Evolutionary conservation across 2,329 filamentous ascomycete species (phyloP).

Genomic region (Chrysoporthe puriensis): DNA sequence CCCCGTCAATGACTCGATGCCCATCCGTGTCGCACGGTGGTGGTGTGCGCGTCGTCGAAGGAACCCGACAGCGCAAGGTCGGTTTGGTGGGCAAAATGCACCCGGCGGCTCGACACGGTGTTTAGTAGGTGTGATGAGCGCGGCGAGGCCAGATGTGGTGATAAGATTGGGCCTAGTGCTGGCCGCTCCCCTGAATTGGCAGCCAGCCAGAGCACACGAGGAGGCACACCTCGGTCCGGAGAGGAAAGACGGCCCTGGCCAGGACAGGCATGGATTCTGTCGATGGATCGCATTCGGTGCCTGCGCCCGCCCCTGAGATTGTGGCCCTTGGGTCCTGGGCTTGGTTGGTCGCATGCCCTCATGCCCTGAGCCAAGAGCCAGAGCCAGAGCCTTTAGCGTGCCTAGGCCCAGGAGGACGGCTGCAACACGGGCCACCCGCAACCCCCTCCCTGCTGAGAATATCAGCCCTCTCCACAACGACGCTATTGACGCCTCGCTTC

Average conservation of each 20-base stretch:
- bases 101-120: too few relatives aligned
- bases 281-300: neutral
- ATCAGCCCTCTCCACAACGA: neutral
- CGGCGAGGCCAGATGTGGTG: neutral
- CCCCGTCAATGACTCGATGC: constrained; percentile 1
- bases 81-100: too few relatives aligned
- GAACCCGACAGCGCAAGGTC: too few relatives aligned
- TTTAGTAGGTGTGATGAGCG: too few relatives aligned
- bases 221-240: neutral
- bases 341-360: neutral
- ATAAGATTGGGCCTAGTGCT: neutral
- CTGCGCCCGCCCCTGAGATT: constrained; percentile 11
- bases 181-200: neutral
- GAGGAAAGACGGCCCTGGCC: constrained; percentile 2
- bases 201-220: constrained; percentile 8
- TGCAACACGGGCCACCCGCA: constrained; percentile 12
- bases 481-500: constrained; percentile 12
- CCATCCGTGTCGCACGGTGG: neutral
- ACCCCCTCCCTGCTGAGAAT: neutral
- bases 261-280: neutral
- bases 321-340: neutral
- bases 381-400: neutral
- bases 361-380: neutral
- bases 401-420: neutral
- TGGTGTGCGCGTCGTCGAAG: too few relatives aligned